Conservation (phyloP, 306 rosid genomes). For the Trichosanthes cucumerina region DNA sequence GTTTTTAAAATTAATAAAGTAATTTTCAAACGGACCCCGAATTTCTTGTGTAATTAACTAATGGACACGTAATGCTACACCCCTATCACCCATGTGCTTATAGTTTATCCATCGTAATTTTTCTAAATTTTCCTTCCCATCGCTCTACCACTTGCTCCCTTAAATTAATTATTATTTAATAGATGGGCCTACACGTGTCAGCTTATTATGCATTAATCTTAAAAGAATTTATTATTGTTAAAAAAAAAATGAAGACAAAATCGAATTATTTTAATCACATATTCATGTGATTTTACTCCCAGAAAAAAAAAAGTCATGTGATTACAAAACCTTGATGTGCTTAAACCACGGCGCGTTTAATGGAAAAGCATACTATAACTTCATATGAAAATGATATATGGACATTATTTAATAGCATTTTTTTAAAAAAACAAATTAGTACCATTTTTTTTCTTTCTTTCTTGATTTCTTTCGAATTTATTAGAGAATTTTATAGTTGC, state of each 20-base stretch:
- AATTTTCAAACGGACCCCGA: background rate
- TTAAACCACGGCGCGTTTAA: slow-evolving; percentile 7
- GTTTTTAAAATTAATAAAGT: background rate
- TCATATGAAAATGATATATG: background rate
- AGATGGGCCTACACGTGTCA: background rate
- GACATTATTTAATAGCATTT: background rate
- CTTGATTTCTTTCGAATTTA: background rate
- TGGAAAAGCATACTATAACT: background rate
- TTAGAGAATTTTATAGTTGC: background rate
- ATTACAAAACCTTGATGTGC: background rate
- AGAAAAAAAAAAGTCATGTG: too few relatives aligned
- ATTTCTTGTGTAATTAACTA: background rate
- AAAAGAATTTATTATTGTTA: background rate
- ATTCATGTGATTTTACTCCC: background rate
- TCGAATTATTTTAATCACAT: background rate
- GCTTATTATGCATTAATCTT: background rate
- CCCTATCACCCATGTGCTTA: background rate
- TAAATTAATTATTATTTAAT: background rate
- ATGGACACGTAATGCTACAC: background rate
- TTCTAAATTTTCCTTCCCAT: background rate
- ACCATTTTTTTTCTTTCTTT: too few relatives aligned
- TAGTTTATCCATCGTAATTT: background rate
- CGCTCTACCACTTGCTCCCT: background rate
- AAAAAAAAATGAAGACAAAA: background rate
- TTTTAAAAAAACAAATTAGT: too few relatives aligned